phyloP scores from a whole-genome alignment of 805 yeast genomes.

The Lipomyces orientalis region DNA sequence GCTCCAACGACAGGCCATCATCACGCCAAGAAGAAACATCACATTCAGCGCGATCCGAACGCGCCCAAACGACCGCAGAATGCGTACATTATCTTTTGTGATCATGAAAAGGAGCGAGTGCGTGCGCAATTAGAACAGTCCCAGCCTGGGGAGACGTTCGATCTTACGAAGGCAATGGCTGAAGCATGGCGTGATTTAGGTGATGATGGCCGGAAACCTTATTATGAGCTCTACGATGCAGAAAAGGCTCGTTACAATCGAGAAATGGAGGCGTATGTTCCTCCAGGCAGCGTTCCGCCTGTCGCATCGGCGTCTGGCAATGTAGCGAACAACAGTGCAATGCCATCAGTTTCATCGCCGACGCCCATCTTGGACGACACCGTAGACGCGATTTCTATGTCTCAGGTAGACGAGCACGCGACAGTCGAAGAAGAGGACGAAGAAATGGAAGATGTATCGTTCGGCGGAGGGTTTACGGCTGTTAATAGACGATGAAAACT shows the following conservation, averaged over 20 bases:
- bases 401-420: conserved; percentile 18
- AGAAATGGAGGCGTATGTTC: conserved; percentile 60
- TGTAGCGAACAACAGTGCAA: not conserved
- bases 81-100: conserved; percentile 88
- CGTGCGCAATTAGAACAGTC: conserved; percentile 56
- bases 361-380: not conserved
- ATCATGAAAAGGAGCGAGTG: conserved; percentile 76
- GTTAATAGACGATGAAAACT: conserved; percentile 24
- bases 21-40: conserved; percentile 43
- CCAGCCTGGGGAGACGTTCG: conserved; percentile 55
- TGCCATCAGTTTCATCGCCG: conserved; percentile 5
- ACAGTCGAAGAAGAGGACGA: conserved; percentile 30
- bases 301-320: conserved; percentile 6
- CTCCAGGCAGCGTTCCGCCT: conserved; percentile 28
- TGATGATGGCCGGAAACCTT: conserved; percentile 72
- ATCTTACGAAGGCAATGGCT: conserved; percentile 76
- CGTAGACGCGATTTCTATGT: not conserved
- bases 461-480: conserved; percentile 34
- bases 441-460: conserved; percentile 31
- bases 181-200: conserved; percentile 83
- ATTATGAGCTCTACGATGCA: conserved; percentile 73
- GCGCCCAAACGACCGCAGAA: conserved; percentile 89
- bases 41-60: conserved; percentile 73
- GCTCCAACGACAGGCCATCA: conserved; percentile 7
- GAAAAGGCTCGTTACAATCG: conserved; percentile 75